Conservation (phyloP, 306 rosid species). For the Quercus suber region DNA sequence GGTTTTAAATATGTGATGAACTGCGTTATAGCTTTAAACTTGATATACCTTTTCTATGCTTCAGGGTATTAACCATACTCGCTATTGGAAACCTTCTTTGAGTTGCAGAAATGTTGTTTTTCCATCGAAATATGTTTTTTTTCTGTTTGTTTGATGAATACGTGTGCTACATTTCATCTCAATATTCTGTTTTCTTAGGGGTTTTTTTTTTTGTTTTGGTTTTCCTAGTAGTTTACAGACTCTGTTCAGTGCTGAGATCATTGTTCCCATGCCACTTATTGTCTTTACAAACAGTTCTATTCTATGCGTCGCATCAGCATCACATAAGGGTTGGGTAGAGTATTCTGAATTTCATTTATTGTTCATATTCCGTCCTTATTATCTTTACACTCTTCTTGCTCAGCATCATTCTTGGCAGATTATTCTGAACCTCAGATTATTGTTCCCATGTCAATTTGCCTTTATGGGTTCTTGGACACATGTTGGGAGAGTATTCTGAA, state of each 20-base stretch:
- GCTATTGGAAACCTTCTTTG: background rate
- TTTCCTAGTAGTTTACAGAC: background rate
- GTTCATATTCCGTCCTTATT: background rate
- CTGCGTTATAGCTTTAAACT: background rate
- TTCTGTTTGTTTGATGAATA: background rate
- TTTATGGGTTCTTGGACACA: background rate
- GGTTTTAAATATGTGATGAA: constrained; percentile 1
- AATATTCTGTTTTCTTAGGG: background rate
- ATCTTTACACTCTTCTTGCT: too few species aligned
- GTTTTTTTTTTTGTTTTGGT: background rate
- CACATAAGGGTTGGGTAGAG: background rate
- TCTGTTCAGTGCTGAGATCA: too few species aligned
- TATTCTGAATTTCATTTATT: background rate
- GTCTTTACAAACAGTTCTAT: background rate
- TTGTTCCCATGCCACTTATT: too few species aligned
- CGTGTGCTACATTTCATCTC: background rate
- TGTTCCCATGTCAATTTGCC: too few species aligned
- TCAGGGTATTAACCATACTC: background rate
- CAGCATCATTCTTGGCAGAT: too few species aligned
- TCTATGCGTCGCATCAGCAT: background rate
- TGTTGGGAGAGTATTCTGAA: background rate
- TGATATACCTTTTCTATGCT: background rate
- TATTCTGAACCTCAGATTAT: too few species aligned
- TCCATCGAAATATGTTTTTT: background rate
- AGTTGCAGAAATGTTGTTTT: background rate